Evolutionary conservation across 2,329 filamentous ascomycete species (phyloP).

Genomic region (Verticillium nubilum): DNA sequence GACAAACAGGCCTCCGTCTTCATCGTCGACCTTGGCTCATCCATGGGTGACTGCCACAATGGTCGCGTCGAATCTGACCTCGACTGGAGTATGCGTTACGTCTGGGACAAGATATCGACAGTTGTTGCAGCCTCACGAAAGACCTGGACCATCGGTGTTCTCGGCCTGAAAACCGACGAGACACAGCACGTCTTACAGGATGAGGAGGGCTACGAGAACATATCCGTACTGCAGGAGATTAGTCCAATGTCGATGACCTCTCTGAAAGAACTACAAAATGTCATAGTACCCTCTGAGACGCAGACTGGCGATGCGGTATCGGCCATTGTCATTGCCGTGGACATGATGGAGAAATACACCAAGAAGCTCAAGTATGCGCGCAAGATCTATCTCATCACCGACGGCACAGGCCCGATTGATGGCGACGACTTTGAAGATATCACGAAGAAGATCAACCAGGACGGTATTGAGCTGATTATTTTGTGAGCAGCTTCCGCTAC

Average conservation of each 20-base stretch:
- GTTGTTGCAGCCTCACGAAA: slow-evolving; percentile 63
- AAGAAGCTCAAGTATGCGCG: slow-evolving; percentile 78
- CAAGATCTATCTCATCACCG: slow-evolving; percentile 79
- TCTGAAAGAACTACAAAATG: slow-evolving; percentile 57
- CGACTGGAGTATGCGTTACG: slow-evolving; percentile 83
- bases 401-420: slow-evolving; percentile 70
- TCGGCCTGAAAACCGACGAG: slow-evolving; percentile 77
- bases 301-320: slow-evolving; percentile 78
- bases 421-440: slow-evolving; percentile 67
- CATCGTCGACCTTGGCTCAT: slow-evolving; percentile 78
- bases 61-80: slow-evolving; percentile 75
- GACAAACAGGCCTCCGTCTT: slow-evolving; percentile 92
- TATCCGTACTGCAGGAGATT: slow-evolving; percentile 70
- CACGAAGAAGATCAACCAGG: slow-evolving; percentile 65
- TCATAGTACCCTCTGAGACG: slow-evolving; percentile 63
- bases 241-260: slow-evolving; percentile 58
- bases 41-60: slow-evolving; percentile 71
- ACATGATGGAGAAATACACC: slow-evolving; percentile 77
- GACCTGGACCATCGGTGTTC: slow-evolving; percentile 67
- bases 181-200: slow-evolving; percentile 59
- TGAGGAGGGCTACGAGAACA: slow-evolving; percentile 72
- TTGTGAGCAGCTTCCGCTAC: no score
- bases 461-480: slow-evolving; percentile 71
- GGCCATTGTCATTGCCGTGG: slow-evolving; percentile 76
- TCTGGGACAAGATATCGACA: slow-evolving; percentile 84